phyloP scores from a whole-genome alignment of 2,329 filamentous ascomycete genomes.

The Penicillium italicum region DNA sequence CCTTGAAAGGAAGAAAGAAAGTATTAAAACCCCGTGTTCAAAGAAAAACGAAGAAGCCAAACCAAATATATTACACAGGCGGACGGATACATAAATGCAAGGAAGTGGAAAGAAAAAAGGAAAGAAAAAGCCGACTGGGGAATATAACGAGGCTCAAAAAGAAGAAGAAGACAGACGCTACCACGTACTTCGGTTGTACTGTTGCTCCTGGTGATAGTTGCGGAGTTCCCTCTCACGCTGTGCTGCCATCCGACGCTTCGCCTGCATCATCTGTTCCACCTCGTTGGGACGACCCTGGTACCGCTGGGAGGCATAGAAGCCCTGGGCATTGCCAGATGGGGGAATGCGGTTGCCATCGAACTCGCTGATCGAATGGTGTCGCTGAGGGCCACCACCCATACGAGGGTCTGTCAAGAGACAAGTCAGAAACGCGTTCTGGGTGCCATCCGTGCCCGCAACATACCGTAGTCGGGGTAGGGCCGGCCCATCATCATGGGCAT shows the following conservation, averaged over 20 bases:
- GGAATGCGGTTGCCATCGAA: constrained; percentile 73
- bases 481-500: constrained; percentile 61
- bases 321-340: constrained; percentile 76
- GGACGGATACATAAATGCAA: constrained; percentile 42
- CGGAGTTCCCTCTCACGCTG: constrained; percentile 98
- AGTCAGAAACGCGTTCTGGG: constrained; percentile 25
- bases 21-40: constrained; percentile 42
- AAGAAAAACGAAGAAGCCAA: constrained; percentile 26
- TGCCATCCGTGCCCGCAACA: constrained; percentile 34
- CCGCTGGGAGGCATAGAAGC: constrained; percentile 90
- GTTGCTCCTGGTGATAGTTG: constrained; percentile 99
- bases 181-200: constrained; percentile 93
- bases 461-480: constrained; percentile 60
- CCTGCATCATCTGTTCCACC: constrained; percentile 98
- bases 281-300: constrained; percentile 85
- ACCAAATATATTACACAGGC: constrained; percentile 44
- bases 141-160: constrained; percentile 36
- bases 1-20: constrained; percentile 47
- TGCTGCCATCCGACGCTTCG: constrained; percentile 97
- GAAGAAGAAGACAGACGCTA: constrained; percentile 37
- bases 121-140: constrained; percentile 16
- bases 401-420: constrained; percentile 61
- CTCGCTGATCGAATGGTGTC: constrained; percentile 81
- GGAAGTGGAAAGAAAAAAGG: constrained; percentile 19
- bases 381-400: constrained; percentile 60